Base-by-base conservation (phyloP, 306 rosid species). In the Prunus campanulata region DNA sequence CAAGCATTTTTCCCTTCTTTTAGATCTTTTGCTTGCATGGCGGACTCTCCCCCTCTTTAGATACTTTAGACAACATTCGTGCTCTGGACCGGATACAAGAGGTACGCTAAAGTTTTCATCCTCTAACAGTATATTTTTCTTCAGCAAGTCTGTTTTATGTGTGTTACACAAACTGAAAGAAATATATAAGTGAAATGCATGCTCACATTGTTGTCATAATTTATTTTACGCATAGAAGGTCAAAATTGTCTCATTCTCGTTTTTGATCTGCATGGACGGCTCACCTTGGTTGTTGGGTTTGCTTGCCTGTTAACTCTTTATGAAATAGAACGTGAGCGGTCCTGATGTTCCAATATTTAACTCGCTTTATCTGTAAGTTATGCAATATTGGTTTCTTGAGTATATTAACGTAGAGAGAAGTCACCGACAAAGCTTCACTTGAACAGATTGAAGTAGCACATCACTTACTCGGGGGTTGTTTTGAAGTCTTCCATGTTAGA, bases 1-100 rank as follows among this genome's bases (percentile, higher is more conserved):
- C 60, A 60, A 78, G 32, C 11, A 1, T 62, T 73, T 30, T 20
- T 25, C 64, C 35, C 39, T 74, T 59, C 48, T 47, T 13, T 13
- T 84, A 94, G 98, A 84, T 91, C 69, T 94, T 94, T 90, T 94
- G 98, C 85, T 91, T 94, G 92, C 98, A 94, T 68, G 98, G 98
- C 54, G 98, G 98, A 61, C 97, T 94, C 59, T 94, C 98, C 4
- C 98, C 98, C 44, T 94, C 98, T 61, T 82, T 94, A 83, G 98
- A 94, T 79, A 94, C 98, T 10, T 80, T 94, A 70, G 98, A 94
- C 79, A 94, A 94, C 74, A 87, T 94, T 52, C 91, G 96, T 50
- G 88, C 97, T 51, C 85, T 94, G 86, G 98, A 94, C 82, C 90
- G 98, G 75, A 86, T 91, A 79, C 98, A 94, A 77, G 98, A 94